Percentiles rank a stretch among this genome's conserved stretches.
Evolutionary conservation across 306 rosid genomes (phyloP).

Genomic region (Biancaea sappan): DNA sequence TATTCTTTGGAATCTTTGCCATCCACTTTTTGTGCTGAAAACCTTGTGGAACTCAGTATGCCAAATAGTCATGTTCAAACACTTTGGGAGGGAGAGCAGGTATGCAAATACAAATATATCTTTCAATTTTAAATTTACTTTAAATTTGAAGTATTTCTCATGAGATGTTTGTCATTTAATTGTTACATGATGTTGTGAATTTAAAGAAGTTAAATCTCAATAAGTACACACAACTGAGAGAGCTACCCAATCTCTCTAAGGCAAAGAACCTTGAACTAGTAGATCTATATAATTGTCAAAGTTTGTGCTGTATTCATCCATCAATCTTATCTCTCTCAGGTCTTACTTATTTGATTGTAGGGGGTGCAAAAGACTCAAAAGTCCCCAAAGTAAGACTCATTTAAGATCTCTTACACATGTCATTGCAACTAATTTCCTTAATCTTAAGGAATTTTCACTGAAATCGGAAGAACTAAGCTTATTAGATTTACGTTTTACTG

Average conservation of each 20-base stretch:
- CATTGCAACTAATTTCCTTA: background rate
- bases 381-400: background rate
- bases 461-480: background rate
- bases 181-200: no score
- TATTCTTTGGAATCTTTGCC: no score
- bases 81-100: no score
- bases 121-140: no score
- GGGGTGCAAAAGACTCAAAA: background rate
- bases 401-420: background rate
- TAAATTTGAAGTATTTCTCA: no score
- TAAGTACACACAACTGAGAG: fast-evolving
- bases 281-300: background rate
- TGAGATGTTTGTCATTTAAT: no score
- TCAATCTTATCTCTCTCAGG: background rate
- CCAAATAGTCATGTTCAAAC: background rate
- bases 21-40: background rate
- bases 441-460: background rate
- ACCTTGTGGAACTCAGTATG: background rate
- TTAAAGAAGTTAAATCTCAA: background rate
- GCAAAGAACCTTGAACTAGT: background rate
- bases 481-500: fast-evolving
- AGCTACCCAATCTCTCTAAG: background rate
- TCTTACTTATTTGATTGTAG: background rate
- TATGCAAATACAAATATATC: no score
- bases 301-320: background rate